Evolutionary conservation across 2,329 filamentous ascomycete species (phyloP).

Genomic region (Shiraia bambusicola): DNA sequence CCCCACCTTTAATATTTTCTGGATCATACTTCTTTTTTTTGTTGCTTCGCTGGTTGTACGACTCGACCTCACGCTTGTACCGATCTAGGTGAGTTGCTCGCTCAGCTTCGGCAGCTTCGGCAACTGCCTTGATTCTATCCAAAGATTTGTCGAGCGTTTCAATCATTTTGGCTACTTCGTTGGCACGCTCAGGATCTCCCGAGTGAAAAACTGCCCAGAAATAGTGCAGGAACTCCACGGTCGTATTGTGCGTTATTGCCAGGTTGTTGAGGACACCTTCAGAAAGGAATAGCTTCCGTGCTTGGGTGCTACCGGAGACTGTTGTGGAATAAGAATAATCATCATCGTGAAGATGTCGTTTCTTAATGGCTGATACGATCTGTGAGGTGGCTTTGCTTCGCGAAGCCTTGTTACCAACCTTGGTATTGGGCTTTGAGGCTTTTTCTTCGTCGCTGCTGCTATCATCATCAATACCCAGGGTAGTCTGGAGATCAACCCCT

Average conservation of each 20-base stretch:
- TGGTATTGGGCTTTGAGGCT: conserved; percentile 53
- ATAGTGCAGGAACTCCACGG: conserved; percentile 92
- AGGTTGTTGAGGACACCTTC: conserved; percentile 60
- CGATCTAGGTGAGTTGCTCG: conserved; percentile 66
- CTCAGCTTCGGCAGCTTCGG: conserved; percentile 74
- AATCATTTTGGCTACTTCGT: conserved; percentile 77
- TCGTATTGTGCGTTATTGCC: conserved; percentile 84
- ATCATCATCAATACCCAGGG: conserved; percentile 69
- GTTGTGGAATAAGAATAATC: conserved; percentile 33
- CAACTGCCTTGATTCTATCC: conserved; percentile 77
- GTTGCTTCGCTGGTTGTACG: conserved; percentile 70
- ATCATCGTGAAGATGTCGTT: conserved; percentile 60
- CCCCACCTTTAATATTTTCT: conserved; percentile 71
- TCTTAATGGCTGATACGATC: conserved; percentile 64
- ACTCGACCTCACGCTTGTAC: conserved; percentile 69
- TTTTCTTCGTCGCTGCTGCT: conserved; percentile 58
- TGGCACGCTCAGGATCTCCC: conserved; percentile 76
- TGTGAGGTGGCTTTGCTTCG: conserved; percentile 65
- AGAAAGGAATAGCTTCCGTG: conserved; percentile 39
- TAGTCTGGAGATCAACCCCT: conserved; percentile 59
- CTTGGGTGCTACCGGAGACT: conserved; percentile 30
- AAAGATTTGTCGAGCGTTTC: conserved; percentile 78
- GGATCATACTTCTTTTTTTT: conserved; percentile 72
- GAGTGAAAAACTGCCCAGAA: conserved; percentile 94
- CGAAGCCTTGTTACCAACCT: conserved; percentile 70